A percentile compares a stretch with the other conserved stretches of the same genome.
Conservation (phyloP, 2,329 filamentous ascomycete species). For the Helminthosporium solani region DNA sequence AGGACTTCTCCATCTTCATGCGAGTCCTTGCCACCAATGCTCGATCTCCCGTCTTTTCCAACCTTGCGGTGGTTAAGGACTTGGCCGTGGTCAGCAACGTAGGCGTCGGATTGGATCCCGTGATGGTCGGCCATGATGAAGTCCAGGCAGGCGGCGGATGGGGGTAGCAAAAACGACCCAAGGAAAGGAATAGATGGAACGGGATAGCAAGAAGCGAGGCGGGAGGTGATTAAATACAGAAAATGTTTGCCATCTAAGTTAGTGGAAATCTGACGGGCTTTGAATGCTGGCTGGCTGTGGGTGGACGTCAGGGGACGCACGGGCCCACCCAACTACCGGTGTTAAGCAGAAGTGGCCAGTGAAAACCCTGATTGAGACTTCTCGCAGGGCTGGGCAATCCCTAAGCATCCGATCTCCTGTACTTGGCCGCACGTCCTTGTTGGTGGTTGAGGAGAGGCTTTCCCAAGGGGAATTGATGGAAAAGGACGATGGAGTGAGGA, state of each 20-base stretch:
- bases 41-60: constrained; percentile 32
- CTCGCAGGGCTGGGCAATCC: neutral
- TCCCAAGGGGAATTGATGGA: too few relatives aligned
- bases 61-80: constrained; percentile 18
- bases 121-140: constrained; percentile 21
- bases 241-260: neutral
- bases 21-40: constrained; percentile 19
- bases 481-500: neutral
- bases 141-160: too few relatives aligned
- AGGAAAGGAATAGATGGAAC: constrained; percentile 7
- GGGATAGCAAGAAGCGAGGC: neutral
- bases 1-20: constrained; percentile 26
- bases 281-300: constrained; percentile 28
- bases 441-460: too few relatives aligned
- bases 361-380: constrained; percentile 3
- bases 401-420: neutral
- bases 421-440: too few relatives aligned
- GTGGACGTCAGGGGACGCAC: constrained; percentile 27
- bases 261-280: constrained; percentile 19
- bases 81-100: constrained; percentile 31
- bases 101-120: constrained; percentile 38
- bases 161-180: constrained; percentile 12
- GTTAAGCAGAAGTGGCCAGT: constrained; percentile 18
- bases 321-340: constrained; percentile 22
- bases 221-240: neutral